Evolutionary conservation across 1,284 basidiomycete genomes (phyloP).

Genomic region (Sanghuangporus baumii): DNA sequence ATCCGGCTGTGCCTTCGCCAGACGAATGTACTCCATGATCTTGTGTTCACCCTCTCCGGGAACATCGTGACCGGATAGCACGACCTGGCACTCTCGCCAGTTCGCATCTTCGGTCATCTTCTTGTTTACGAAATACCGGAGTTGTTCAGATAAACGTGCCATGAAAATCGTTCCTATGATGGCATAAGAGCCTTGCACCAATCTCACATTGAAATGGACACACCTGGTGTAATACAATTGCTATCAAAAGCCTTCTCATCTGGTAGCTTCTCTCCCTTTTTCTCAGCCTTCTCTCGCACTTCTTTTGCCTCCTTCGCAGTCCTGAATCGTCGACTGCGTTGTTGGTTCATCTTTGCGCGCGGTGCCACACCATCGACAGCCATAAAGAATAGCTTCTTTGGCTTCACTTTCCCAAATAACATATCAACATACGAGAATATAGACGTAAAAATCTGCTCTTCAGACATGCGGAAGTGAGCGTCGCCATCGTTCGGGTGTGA

Average conservation of each 20-base stretch:
- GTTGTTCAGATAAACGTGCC: conserved; percentile 83
- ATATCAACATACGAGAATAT: conserved; percentile 98
- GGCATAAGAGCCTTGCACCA: conserved; percentile 9
- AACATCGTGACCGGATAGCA: conserved; percentile 97
- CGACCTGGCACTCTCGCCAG: conserved; percentile 90
- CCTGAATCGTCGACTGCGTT: conserved; percentile 89
- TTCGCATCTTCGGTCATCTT: conserved; percentile 94
- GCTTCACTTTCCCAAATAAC: conserved; percentile 95
- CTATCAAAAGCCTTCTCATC: conserved; percentile 96
- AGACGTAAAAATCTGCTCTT: conserved; percentile 95
- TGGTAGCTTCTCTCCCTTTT: conserved; percentile 88
- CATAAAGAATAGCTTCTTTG: conserved; percentile 96
- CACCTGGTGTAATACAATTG: conserved; percentile 98
- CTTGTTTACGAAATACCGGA: conserved; percentile 96
- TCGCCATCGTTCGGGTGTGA: conserved; percentile 94
- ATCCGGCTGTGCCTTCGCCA: conserved; percentile 89
- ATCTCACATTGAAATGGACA: neutral
- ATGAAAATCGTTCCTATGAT: conserved; percentile 87
- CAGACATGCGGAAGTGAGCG: conserved; percentile 90
- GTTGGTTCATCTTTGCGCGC: conserved; percentile 99
- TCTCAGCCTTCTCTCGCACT: conserved; percentile 77
- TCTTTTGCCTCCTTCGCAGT: conserved; percentile 93
- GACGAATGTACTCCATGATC: conserved; percentile 98
- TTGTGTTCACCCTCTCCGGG: conserved; percentile 99
- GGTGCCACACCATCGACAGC: conserved; percentile 98